These are phyloP conservation scores for Boletus sp. DNA, from an alignment of 768 basidiomycete species.

Conservation along the genomic window DNA sequence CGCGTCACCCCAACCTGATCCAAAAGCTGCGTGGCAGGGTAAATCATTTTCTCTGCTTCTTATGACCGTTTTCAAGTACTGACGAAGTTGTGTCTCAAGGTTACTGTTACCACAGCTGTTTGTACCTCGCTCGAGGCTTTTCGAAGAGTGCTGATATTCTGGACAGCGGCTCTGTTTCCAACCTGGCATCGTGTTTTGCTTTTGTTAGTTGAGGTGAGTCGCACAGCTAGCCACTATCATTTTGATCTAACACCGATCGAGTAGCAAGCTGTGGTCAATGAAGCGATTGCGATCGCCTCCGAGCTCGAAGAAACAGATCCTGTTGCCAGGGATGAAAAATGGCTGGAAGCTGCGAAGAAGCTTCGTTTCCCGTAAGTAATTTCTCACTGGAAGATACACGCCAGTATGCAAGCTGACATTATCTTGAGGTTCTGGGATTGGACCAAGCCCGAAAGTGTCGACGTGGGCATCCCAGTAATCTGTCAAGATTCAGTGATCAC, in stretches of 20 bases:
- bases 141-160: neutral
- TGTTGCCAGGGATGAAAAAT: conserved; percentile 1
- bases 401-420: neutral
- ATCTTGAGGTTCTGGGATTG: conserved; percentile 19
- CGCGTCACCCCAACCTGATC: conserved; percentile 4
- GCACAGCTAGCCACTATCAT: too few relatives aligned
- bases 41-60: neutral
- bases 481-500: neutral
- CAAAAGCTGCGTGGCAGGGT: conserved; percentile 12
- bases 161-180: conserved; percentile 22
- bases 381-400: neutral
- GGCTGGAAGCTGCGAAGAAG: conserved; percentile 11
- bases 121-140: neutral
- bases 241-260: too few relatives aligned
- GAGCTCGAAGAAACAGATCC: neutral
- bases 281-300: conserved; percentile 14
- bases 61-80: neutral
- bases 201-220: conserved; percentile 14
- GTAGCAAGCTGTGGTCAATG: conserved; percentile 19
- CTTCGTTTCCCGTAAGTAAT: conserved; percentile 20
- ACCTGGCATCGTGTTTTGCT: conserved; percentile 19
- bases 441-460: neutral
- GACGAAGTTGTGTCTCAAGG: conserved; percentile 7
- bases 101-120: conserved; percentile 22
- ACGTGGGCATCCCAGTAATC: conserved; percentile 6